Conservation (phyloP, 2,329 filamentous ascomycete genomes). For the Nigrograna mackinnonii region DNA sequence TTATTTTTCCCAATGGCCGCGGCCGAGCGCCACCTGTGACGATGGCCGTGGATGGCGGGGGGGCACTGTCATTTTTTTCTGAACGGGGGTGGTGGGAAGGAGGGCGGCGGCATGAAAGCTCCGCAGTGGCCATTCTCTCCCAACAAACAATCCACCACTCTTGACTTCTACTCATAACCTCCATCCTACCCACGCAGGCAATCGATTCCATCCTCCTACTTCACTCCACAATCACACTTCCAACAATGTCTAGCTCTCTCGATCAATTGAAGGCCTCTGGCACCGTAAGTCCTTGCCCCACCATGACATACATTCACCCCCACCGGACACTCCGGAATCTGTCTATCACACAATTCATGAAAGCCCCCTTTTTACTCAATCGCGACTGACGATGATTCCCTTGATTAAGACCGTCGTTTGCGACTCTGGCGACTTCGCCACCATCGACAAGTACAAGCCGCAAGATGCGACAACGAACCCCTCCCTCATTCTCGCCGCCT, state of each 20-base stretch:
- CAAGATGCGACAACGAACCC: conserved; percentile 99
- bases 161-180: not conserved
- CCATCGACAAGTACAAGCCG: conserved; percentile 99
- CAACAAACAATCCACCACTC: conserved; percentile 9
- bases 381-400: conserved; percentile 5
- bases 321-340: conserved; percentile 9
- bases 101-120: not conserved
- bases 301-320: conserved; percentile 17
- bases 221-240: conserved; percentile 5
- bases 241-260: conserved; percentile 80
- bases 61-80: conserved; percentile 18
- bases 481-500: conserved; percentile 94
- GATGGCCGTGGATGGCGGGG: conserved; percentile 16
- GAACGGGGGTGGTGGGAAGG: not conserved
- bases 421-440: conserved; percentile 84
- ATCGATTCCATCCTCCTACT: conserved; percentile 3
- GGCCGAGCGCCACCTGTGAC: conserved; percentile 35
- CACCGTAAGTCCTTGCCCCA: conserved; percentile 71
- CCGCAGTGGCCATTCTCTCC: conserved; percentile 4
- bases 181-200: conserved; percentile 6
- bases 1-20: conserved; percentile 20
- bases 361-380: not conserved
- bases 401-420: conserved; percentile 84
- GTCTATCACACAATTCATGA: conserved; percentile 4
- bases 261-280: conserved; percentile 96